Conservation (phyloP, 306 rosid species). For the Vigna unguiculata region DNA sequence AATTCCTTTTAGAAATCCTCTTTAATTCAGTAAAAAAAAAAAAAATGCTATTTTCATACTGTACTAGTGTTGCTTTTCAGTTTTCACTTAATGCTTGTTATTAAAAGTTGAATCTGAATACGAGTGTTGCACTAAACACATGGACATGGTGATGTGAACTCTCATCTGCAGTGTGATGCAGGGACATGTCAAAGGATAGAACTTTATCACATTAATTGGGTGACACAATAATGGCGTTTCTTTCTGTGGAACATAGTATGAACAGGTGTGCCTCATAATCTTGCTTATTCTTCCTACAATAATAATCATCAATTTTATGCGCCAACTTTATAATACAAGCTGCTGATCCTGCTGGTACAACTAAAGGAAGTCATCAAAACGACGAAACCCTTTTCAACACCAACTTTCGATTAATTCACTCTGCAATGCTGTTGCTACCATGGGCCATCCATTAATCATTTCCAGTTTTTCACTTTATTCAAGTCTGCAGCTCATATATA, state of each 20-base stretch:
- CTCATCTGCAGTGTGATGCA: background rate
- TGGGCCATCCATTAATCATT: constrained; percentile 3
- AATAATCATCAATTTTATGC: constrained; percentile 16
- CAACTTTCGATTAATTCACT: background rate
- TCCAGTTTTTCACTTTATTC: background rate
- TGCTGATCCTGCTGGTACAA: background rate
- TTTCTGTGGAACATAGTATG: background rate
- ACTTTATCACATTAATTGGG: constrained; percentile 4
- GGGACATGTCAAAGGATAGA: background rate
- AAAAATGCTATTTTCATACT: background rate
- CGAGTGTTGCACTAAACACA: background rate
- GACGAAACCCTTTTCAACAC: background rate
- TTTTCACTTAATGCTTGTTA: background rate
- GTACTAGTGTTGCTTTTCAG: background rate
- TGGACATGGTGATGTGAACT: constrained; percentile 1
- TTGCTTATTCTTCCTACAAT: constrained; percentile 1
- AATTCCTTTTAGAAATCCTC: background rate
- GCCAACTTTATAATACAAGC: constrained; percentile 1
- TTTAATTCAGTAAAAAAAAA: background rate
- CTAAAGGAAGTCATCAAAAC: background rate
- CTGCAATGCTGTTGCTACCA: background rate
- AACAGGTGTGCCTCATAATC: background rate
- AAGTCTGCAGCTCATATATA: background rate
- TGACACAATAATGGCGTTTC: constrained; percentile 6
- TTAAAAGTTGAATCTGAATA: background rate